Percentiles rank a stretch among this genome's conserved stretches.
phyloP scores from a whole-genome alignment of 441 rosid genomes.

The Omphalea diandra region DNA sequence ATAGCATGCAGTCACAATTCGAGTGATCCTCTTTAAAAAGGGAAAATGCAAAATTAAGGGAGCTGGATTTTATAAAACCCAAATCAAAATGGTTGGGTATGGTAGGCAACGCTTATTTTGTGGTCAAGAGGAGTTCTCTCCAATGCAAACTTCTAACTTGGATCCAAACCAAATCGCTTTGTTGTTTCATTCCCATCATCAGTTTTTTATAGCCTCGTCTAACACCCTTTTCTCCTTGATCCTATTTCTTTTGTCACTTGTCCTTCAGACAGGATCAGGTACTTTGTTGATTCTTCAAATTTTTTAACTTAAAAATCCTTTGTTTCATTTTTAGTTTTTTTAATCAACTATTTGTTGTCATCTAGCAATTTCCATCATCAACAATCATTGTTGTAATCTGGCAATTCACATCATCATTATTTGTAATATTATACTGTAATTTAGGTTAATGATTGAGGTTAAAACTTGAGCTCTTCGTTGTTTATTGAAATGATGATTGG shows the following conservation, averaged over 20 bases:
- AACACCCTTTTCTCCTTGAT: not conserved
- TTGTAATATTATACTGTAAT: not conserved
- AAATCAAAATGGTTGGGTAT: not conserved
- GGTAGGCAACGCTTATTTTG: not conserved
- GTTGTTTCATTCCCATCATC: not conserved
- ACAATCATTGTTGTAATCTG: not conserved
- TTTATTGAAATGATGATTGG: not conserved
- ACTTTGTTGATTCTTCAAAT: not conserved
- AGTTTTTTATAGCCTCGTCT: not conserved
- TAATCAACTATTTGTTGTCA: not conserved
- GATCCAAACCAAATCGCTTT: not conserved
- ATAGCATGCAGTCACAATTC: too few species aligned
- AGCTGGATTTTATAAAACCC: slow-evolving; percentile 1
- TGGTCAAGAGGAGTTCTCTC: slow-evolving; percentile 10
- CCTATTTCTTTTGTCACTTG: not conserved
- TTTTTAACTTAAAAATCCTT: not conserved
- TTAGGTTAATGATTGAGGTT: not conserved
- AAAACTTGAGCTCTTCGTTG: not conserved
- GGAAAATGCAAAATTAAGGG: slow-evolving; percentile 2
- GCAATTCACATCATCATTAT: too few species aligned
- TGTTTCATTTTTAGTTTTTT: not conserved
- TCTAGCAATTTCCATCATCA: not conserved
- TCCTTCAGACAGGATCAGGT: not conserved
- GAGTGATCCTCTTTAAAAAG: too few species aligned
- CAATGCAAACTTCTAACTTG: not conserved